Base-by-base conservation (phyloP, 2,329 filamentous ascomycete species). In the Microdochium paspali region DNA sequence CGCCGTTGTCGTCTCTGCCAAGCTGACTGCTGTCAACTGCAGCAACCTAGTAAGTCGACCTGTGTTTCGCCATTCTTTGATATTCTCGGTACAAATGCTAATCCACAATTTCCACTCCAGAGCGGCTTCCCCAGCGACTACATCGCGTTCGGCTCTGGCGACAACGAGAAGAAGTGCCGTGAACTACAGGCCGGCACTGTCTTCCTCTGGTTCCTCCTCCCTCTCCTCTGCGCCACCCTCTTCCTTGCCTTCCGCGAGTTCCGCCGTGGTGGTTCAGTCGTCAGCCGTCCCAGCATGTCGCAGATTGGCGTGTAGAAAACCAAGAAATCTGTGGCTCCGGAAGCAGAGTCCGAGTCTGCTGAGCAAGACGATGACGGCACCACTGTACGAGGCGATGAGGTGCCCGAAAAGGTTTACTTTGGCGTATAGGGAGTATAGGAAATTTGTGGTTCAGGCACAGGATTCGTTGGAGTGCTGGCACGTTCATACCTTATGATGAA, bases 171-270 rank as follows among this genome's bases (percentile, higher is more conserved):
- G 69, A 77, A 84, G 54, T 90, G 87, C 68, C 81, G 79, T 52
- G 80, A 88, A 67, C 77, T 87, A 15, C 86, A 90, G 69, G 86
- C 86, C 31, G 77, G 78, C 52, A 80, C 78, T 28, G 84, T 79
- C 31, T 91, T 91, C 69, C 74, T 88, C 67, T 91, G 84, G 84
- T 90, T 90, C 68, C 76, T 87, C 44, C 87, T 84, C 62, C 74
- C 69, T 32, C 71, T 76, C 24, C 85, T 84, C 58, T 67, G 71
- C 24, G 80, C 70, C 3, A 73, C 74, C 35, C 61, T 81, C 42
- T 69, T 79, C 59, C 73, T 86, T 52, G 67, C 74, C 47, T 62
- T 80, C 57, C 66, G 69, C 50, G 72, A 74, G 49, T 71, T 74
- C 55, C 71, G 75, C 43, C 73, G 79, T 35, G 66, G 72, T 47